Evolutionary conservation across 768 basidiomycete species (phyloP).

Genomic region (Pisolithus albus): DNA sequence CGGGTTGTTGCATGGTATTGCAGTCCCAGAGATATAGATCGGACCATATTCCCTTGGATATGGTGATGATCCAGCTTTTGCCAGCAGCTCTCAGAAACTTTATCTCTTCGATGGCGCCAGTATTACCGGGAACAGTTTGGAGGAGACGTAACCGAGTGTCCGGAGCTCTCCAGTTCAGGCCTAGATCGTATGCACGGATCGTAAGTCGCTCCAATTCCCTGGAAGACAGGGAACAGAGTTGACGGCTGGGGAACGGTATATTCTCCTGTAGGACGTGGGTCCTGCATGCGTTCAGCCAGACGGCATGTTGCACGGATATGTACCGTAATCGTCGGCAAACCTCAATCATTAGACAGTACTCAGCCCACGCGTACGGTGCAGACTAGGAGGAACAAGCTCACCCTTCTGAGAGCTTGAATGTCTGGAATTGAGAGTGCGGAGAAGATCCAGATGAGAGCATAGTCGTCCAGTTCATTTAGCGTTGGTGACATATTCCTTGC

Average conservation of each 20-base stretch:
- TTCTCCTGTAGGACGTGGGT: slow-evolving; percentile 37
- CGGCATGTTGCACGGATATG: slow-evolving; percentile 42
- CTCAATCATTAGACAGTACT: slow-evolving; percentile 22
- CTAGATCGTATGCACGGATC: slow-evolving; percentile 39
- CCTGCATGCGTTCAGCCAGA: slow-evolving; percentile 50
- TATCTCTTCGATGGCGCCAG: slow-evolving; percentile 44
- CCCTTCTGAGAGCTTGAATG: slow-evolving; percentile 39
- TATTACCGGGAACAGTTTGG: slow-evolving; percentile 22
- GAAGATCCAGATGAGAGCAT: slow-evolving; percentile 33
- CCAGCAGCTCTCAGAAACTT: slow-evolving; percentile 44
- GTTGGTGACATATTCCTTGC: slow-evolving; percentile 10
- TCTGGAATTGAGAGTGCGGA: slow-evolving; percentile 32
- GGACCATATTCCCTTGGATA: slow-evolving; percentile 59
- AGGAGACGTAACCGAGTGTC: slow-evolving; percentile 11
- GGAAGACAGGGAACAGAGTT: slow-evolving; percentile 31
- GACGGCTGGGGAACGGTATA: slow-evolving; percentile 43
- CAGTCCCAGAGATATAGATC: slow-evolving; percentile 47
- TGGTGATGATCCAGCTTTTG: slow-evolving; percentile 41
- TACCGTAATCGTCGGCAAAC: slow-evolving; percentile 42
- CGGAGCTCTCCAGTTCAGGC: slow-evolving; percentile 41
- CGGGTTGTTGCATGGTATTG: slow-evolving; percentile 19
- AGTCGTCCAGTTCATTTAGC: slow-evolving; percentile 28
- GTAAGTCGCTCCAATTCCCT: slow-evolving; percentile 42
- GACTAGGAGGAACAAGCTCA: slow-evolving; percentile 13
- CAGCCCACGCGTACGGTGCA: not conserved